Conservation (phyloP, 352 stramenopile species). For the Elongisporangium senticosum region DNA sequence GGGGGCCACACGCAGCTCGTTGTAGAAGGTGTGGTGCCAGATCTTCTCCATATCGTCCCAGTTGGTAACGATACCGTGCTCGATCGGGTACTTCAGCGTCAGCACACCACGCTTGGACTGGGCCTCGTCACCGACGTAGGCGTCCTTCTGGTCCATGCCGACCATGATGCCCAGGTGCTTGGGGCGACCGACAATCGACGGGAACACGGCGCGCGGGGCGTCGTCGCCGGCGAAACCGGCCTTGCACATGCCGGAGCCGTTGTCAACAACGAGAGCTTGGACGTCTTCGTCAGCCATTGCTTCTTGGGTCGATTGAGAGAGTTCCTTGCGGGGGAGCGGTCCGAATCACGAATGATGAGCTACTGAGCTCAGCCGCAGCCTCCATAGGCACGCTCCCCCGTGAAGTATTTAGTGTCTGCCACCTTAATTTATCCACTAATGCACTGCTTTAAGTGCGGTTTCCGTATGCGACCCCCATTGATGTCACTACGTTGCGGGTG, state of each 20-base stretch:
- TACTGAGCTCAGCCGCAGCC: too few relatives aligned
- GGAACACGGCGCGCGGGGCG: constrained; percentile 95
- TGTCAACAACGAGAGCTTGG: constrained; percentile 90
- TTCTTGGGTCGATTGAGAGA: background rate
- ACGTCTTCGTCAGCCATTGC: constrained; percentile 62
- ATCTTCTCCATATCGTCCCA: constrained; percentile 99
- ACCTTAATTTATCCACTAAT: too few relatives aligned
- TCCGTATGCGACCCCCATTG: too few relatives aligned
- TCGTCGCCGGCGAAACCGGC: constrained; percentile 97
- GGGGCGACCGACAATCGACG: constrained; percentile 92
- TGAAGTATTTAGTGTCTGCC: too few relatives aligned
- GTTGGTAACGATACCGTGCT: constrained; percentile 99
- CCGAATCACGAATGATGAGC: too few relatives aligned
- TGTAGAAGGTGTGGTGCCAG: constrained; percentile 99
- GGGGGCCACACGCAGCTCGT: constrained; percentile 92
- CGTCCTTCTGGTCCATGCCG: constrained; percentile 95
- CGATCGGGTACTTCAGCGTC: constrained; percentile 96
- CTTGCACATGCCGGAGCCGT: constrained; percentile 99
- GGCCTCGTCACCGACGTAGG: constrained; percentile 91
- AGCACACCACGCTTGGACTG: constrained; percentile 92
- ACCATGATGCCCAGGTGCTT: constrained; percentile 98
- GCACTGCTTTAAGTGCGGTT: too few relatives aligned
- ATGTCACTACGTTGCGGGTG: too few relatives aligned
- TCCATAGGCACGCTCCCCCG: too few relatives aligned
- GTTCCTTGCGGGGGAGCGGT: background rate